These are phyloP conservation scores for Domatiomyces globalis DNA, from an alignment of 2,329 filamentous ascomycete genomes.

Conservation along the genomic window DNA sequence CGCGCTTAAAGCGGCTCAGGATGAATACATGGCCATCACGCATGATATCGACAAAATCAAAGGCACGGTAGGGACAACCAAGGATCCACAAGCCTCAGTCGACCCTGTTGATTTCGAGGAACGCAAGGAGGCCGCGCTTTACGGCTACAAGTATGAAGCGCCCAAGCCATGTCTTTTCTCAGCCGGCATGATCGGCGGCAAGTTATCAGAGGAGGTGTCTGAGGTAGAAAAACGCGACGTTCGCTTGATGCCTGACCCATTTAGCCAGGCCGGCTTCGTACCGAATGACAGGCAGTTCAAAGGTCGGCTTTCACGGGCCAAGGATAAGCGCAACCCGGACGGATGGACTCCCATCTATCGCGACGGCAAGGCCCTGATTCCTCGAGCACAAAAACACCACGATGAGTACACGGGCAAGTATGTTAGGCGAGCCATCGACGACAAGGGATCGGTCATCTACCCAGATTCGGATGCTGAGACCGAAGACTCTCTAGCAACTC, in stretches of 20 bases:
- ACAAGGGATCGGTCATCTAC: slow-evolving; percentile 11
- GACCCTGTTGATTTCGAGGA: slow-evolving; percentile 40
- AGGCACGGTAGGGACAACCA: slow-evolving; percentile 36
- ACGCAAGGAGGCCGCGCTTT: slow-evolving; percentile 46
- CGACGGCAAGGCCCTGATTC: slow-evolving; percentile 19
- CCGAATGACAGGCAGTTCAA: slow-evolving; percentile 30
- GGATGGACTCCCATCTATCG: slow-evolving; percentile 27
- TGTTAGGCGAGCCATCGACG: slow-evolving; percentile 9
- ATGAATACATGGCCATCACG: slow-evolving; percentile 41
- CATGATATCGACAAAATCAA: slow-evolving; percentile 35
- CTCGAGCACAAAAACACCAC: slow-evolving; percentile 10
- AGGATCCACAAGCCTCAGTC: slow-evolving; percentile 33
- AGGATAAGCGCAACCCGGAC: slow-evolving; percentile 24
- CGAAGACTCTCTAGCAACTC: slow-evolving; percentile 6
- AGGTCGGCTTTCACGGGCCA: slow-evolving; percentile 26
- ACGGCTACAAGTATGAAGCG: slow-evolving; percentile 44
- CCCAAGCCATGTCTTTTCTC: slow-evolving; percentile 22
- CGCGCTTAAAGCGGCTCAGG: slow-evolving; percentile 42
- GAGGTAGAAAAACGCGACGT: slow-evolving; percentile 23
- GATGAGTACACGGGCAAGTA: slow-evolving; percentile 15
- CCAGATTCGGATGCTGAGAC: slow-evolving; percentile 9
- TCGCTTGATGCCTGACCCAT: slow-evolving; percentile 41
- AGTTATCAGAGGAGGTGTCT: slow-evolving; percentile 12
- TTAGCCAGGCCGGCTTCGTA: slow-evolving; percentile 37
- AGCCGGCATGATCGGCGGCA: slow-evolving; percentile 23